Evolutionary conservation across 441 rosid species (phyloP), one percentile per base, ranked within the genome.

Genomic region (Euphorbia schlechtendalii): DNA sequence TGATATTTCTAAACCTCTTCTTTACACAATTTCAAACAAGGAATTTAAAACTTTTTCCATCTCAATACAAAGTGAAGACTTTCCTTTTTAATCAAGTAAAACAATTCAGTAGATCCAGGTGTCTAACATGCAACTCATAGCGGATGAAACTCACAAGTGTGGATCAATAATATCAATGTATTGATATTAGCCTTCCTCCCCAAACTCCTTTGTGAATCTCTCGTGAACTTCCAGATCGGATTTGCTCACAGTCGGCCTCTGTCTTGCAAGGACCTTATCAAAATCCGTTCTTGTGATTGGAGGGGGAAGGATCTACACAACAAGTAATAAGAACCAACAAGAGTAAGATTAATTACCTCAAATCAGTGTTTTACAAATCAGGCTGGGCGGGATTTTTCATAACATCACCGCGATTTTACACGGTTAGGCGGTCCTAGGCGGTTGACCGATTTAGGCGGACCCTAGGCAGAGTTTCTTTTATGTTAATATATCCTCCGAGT

Each of bases 201-300:
- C 99, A 77, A 94, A 94, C 84, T 94, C 99, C 63, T 84, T 87
- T 6, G 99, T 94, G 84, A 94, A 94, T 86, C 92, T 89, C 84
- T 91, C 98, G 7, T 91, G 99, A 69, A 94, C 94, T 12, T 91
- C 96, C 45, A 94, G 85, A 79, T 94, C 99, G 24, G 81, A 15
- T 76, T 91, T 91, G 89, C 99, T 89, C 67, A 94, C 99, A 13
- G 99, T 94, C 54, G 98, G 96, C 84, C 80, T 87, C 75, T 94
- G 99, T 80, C 98, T 87, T 17, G 96, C 94, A 69, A 94, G 96
- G 51, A 94, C 98, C 76, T 94, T 91, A 45, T 94, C 98, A 74
- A 94, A 94, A 83, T 94, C 99, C 28, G 81, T 78, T 83, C 76
- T 85, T 1, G 83, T 66, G 65, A 94, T 94, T 0, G 98, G 96